phyloP scores from a whole-genome alignment of 2,329 filamentous ascomycete species.

The Fusarium odoratissimum region DNA sequence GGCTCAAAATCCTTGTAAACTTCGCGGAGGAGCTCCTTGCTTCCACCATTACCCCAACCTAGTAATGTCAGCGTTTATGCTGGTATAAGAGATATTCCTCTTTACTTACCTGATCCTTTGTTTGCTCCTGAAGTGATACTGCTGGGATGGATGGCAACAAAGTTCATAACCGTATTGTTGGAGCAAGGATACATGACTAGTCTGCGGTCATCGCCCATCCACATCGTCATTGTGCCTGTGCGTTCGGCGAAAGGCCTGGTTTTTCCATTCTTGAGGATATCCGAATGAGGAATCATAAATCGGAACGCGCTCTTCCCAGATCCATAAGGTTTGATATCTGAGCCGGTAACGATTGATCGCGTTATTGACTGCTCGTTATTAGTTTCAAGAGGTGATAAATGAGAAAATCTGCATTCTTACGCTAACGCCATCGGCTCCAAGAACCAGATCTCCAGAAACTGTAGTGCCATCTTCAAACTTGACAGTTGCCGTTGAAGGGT shows the following conservation, averaged over 20 bases:
- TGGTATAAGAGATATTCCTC: no score
- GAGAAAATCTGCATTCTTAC: conserved; percentile 37
- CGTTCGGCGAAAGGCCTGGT: conserved; percentile 26
- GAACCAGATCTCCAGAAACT: conserved; percentile 60
- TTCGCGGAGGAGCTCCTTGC: conserved; percentile 53
- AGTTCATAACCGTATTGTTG: conserved; percentile 58
- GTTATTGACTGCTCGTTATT: conserved; percentile 28
- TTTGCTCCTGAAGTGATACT: background rate
- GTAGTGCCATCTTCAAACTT: conserved; percentile 58
- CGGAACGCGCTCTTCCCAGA: conserved; percentile 67
- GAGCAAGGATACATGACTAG: conserved; percentile 62
- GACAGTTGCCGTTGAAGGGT: conserved; percentile 54
- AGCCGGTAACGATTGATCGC: conserved; percentile 39
- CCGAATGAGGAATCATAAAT: conserved; percentile 59
- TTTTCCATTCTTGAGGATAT: conserved; percentile 45
- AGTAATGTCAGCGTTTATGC: background rate
- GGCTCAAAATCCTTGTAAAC: conserved; percentile 57
- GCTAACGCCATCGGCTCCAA: conserved; percentile 67
- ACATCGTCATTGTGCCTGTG: conserved; percentile 47
- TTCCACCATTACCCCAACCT: conserved; percentile 56
- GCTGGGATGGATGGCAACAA: conserved; percentile 64
- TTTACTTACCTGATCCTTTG: conserved; percentile 11
- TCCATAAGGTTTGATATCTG: conserved; percentile 50
- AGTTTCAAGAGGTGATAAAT: fast-evolving
- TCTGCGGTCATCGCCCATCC: conserved; percentile 56